Base-by-base conservation (phyloP, 2,329 filamentous ascomycete genomes). In the Fusarium foetens region DNA sequence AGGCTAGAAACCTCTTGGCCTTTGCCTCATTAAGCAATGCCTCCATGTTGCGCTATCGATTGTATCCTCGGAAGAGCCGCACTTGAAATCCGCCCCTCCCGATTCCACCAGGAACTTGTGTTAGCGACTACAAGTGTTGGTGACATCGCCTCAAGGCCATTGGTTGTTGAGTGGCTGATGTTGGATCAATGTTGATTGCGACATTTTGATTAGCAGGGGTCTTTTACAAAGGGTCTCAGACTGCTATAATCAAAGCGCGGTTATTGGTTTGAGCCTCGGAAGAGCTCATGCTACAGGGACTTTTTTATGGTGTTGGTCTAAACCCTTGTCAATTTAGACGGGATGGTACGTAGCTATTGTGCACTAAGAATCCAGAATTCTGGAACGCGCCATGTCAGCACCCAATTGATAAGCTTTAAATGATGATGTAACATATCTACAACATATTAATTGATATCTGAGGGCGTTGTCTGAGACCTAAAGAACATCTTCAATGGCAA, bases 191-290 rank as follows among this genome's bases (percentile, higher is more conserved):
- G 48, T 48, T 35, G 65, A 69, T 68, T 64, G 65, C 66, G 66
- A 52, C 65, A 69, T 69, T 48, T 27, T 48, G 39, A 14, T 35
- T 68, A 38, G 49, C 65, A 43, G 21, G 64, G 64, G 49, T 38
- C 36, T 27, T 23, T 58, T 36, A 27, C 63, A 68, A 68, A 68
- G 49, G 63, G 63, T 68, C 65, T 60, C 41, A 14, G 35, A 49
- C 43, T 33, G 21, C 16, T 38, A 49, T 63, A 54, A 68, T 49
- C 35, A 46, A 23, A 42, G 36, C n/a, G 14, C 8, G 16, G 12
- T 13, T 8, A 68, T 68, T 68, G 65, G 65, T 17, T 49, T 51
- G 21, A 31, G 21, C 27, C 13, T 63, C 41, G 14, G 36, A 45
- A 14, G 48, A 35, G 8, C 31, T 62, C 31, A 53, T 21, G 36